Evolutionary conservation across 306 rosid species (phyloP).

Genomic region (Lotus japonicus): DNA sequence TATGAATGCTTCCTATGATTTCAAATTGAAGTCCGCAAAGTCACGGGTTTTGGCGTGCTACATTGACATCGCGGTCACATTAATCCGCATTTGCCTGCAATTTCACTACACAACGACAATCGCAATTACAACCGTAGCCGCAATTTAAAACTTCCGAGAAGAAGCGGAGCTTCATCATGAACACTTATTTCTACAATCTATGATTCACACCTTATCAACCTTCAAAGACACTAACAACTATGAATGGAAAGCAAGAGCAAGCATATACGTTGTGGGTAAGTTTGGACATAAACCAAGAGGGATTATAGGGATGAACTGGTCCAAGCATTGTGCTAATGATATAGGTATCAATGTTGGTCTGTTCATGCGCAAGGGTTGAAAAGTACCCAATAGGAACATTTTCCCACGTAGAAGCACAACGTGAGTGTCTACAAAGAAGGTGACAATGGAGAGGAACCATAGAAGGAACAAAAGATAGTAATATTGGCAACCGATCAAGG

Average conservation of each 20-base stretch:
- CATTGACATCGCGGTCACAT: no score
- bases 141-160: no score
- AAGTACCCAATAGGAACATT: not conserved
- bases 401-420: conserved; percentile 2
- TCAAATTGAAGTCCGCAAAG: no score
- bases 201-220: no score
- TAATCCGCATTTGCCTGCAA: no score
- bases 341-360: not conserved
- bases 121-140: no score
- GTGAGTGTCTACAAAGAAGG: conserved; percentile 17
- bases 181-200: no score
- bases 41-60: no score
- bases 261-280: conserved; percentile 19
- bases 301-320: conserved; percentile 12
- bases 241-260: conserved; percentile 23
- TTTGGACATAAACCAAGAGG: conserved; percentile 15
- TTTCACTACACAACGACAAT: no score
- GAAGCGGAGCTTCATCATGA: no score
- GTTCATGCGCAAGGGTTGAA: not conserved
- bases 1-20: no score
- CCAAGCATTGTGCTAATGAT: conserved; percentile 21
- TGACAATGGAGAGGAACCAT: conserved; percentile 25
- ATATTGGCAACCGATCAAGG: conserved; percentile 32
- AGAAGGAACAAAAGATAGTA: conserved; percentile 34
- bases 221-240: not conserved